phyloP scores from a whole-genome alignment of 257 asterid genomes.

The Lycium barbarum region DNA sequence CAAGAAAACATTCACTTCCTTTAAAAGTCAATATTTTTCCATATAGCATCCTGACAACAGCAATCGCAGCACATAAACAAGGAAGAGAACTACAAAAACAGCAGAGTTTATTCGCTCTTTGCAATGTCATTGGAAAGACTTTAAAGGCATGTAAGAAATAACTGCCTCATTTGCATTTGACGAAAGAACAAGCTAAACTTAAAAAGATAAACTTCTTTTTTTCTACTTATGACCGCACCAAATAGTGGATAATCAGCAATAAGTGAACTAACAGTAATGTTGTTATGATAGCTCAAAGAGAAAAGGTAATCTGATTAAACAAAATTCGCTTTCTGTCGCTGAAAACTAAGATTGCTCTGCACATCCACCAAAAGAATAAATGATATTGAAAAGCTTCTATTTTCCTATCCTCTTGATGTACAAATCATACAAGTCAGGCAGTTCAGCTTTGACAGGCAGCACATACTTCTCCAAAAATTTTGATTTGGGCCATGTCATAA shows the following conservation, averaged over 20 bases:
- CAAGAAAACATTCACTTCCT: background rate
- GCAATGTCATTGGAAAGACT: background rate
- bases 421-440: slow-evolving; percentile 14
- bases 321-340: background rate
- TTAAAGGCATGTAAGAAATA: background rate
- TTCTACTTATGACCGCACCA: background rate
- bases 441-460: background rate
- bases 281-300: background rate
- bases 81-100: background rate
- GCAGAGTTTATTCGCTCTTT: background rate
- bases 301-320: background rate
- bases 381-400: background rate
- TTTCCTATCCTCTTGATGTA: slow-evolving; percentile 4
- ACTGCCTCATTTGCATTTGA: background rate
- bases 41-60: background rate
- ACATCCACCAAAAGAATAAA: background rate
- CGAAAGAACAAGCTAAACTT: background rate
- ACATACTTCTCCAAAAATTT: slow-evolving; percentile 16
- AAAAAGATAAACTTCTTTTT: background rate
- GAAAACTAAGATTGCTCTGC: background rate
- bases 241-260: background rate
- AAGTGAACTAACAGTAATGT: background rate
- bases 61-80: slow-evolving; percentile 9
- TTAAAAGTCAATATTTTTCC: background rate
- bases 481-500: background rate